Conservation (phyloP, 495 filamentous ascomycete genomes). For the Podospora bellae-mahoneyi region DNA sequence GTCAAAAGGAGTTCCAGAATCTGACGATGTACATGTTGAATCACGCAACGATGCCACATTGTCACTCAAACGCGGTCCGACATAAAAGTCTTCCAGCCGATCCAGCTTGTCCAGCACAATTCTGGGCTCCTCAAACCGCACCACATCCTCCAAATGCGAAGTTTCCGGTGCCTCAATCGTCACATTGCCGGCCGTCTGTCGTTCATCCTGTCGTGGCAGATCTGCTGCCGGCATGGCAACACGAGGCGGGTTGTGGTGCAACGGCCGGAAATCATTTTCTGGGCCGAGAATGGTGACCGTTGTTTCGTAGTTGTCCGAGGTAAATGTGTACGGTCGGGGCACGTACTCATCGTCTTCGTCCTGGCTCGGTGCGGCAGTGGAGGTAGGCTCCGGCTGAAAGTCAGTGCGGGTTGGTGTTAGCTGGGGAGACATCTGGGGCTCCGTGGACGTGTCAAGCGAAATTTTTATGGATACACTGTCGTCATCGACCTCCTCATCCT, state of each 20-base stretch:
- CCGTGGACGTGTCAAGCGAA: conserved; percentile 37
- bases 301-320: conserved; percentile 36
- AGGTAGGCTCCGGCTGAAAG: conserved; percentile 23
- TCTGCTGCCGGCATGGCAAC: conserved; percentile 22
- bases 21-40: conserved; percentile 34
- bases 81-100: conserved; percentile 37
- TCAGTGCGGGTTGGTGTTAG: conserved; percentile 32
- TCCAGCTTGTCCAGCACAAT: conserved; percentile 24
- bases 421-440: conserved; percentile 25
- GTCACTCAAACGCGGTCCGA: conserved; percentile 32
- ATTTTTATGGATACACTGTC: conserved; percentile 41
- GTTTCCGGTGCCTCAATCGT: conserved; percentile 18
- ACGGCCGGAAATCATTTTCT: conserved; percentile 38
- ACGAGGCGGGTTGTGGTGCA: conserved; percentile 32
- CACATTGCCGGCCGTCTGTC: conserved; percentile 14
- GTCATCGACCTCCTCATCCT: conserved; percentile 38
- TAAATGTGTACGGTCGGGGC: conserved; percentile 35
- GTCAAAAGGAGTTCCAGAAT: conserved; percentile 30
- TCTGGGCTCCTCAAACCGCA: conserved; percentile 13
- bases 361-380: conserved; percentile 19
- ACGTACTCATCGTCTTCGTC: conserved; percentile 38
- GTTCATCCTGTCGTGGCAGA: conserved; percentile 25
- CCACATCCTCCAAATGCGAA: conserved; percentile 3
- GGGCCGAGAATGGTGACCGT: conserved; percentile 47
- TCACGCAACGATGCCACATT: conserved; percentile 34